phyloP scores from a whole-genome alignment of 345 rosid genomes.

The Excoecaria agallocha region DNA sequence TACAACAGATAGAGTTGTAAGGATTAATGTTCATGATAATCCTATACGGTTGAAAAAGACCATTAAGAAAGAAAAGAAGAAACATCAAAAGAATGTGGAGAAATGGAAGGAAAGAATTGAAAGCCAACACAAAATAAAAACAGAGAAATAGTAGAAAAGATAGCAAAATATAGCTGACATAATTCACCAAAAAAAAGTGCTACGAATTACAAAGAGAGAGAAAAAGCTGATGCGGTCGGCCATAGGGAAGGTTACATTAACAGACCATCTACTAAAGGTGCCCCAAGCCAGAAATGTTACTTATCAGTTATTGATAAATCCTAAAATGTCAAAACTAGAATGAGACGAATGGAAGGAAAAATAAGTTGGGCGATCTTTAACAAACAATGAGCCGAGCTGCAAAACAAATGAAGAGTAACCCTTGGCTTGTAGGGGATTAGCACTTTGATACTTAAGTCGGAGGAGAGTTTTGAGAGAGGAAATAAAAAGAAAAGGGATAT shows the following conservation, averaged over 20 bases:
- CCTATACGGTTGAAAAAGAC: conserved; percentile 75
- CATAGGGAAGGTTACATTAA: conserved; percentile 49
- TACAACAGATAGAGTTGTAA: conserved; percentile 73
- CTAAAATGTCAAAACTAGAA: too few relatives aligned
- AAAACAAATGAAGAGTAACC: too few relatives aligned
- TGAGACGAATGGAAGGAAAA: too few relatives aligned
- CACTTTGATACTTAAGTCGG: too few relatives aligned
- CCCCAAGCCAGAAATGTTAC: background rate
- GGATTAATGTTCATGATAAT: conserved; percentile 78
- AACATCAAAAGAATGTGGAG: conserved; percentile 64
- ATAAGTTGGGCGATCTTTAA: too few relatives aligned
- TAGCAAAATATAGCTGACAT: conserved; percentile 66
- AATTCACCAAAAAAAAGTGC: conserved; percentile 64
- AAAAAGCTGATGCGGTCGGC: conserved; percentile 85
- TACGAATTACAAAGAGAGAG: conserved; percentile 79
- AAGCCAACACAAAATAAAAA: conserved; percentile 53
- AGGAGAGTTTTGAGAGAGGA: too few relatives aligned
- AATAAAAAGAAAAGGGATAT: too few relatives aligned
- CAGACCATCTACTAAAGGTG: conserved; percentile 16
- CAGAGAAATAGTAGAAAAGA: conserved; percentile 72
- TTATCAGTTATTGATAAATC: background rate
- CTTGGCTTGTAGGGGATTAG: too few relatives aligned
- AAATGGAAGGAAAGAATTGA: conserved; percentile 86
- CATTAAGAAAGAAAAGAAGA: conserved; percentile 67
- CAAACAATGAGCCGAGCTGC: too few relatives aligned